Percentiles rank a stretch among this genome's conserved stretches.
These are phyloP conservation scores for Aspergillus phoenicis DNA, from an alignment of 2,329 filamentous ascomycete species.

Conservation along the genomic window DNA sequence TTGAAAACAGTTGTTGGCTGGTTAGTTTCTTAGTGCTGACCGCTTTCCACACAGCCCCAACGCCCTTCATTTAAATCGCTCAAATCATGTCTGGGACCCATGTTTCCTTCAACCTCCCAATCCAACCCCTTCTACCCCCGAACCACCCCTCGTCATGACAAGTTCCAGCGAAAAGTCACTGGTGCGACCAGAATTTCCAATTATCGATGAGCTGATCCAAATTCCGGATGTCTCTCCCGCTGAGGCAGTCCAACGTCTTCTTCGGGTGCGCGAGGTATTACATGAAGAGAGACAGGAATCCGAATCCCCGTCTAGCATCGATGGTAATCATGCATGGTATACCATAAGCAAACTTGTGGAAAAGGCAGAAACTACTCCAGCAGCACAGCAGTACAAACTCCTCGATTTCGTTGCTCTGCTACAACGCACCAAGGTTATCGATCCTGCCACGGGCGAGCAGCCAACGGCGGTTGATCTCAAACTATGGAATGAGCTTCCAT, in stretches of 20 bases:
- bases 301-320: background rate
- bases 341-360: background rate
- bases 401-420: background rate
- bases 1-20: too few relatives aligned
- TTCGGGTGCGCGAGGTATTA: background rate
- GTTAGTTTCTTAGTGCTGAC: too few relatives aligned
- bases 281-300: background rate
- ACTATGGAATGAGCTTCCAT: background rate
- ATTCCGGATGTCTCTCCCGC: background rate
- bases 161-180: background rate
- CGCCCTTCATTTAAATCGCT: background rate
- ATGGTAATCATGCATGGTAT: background rate
- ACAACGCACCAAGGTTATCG: background rate
- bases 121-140: too few relatives aligned
- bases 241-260: background rate
- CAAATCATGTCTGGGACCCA: too few relatives aligned
- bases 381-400: background rate
- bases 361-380: background rate
- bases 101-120: background rate
- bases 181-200: background rate
- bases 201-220: background rate
- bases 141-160: background rate
- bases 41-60: background rate
- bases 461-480: background rate
- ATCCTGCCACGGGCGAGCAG: background rate